These are phyloP conservation scores for Perilla frutescens DNA, from an alignment of 257 asterid species.

Conservation along the genomic window DNA sequence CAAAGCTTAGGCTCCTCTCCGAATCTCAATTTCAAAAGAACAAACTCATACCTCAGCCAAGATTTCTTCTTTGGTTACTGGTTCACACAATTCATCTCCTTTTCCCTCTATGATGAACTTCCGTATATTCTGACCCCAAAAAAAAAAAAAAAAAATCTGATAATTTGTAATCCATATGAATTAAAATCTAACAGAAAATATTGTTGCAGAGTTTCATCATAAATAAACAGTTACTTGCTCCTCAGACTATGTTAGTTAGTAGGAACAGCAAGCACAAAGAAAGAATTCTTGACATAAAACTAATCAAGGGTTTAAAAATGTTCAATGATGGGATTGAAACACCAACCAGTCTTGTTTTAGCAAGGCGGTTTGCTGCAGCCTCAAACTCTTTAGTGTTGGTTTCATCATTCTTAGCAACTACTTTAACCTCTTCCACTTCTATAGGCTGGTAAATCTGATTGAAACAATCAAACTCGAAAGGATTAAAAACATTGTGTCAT, in stretches of 20 bases:
- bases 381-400: conserved; percentile 72
- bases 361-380: conserved; percentile 84
- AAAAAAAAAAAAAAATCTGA: conserved; percentile 13
- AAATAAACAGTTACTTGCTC: conserved; percentile 22
- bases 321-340: conserved; percentile 5
- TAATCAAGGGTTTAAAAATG: neutral
- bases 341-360: conserved; percentile 71
- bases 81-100: conserved; percentile 68
- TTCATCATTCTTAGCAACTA: conserved; percentile 64
- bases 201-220: conserved; percentile 1
- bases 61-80: conserved; percentile 85
- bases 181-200: conserved; percentile 13
- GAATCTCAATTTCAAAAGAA: conserved; percentile 4
- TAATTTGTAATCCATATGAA: conserved; percentile 11
- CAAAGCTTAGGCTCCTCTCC: conserved; percentile 9
- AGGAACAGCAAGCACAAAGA: conserved; percentile 13
- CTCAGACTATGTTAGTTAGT: conserved; percentile 12
- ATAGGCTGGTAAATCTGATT: conserved; percentile 80
- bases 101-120: conserved; percentile 65
- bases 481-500: conserved; percentile 19
- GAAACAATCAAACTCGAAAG: conserved; percentile 29
- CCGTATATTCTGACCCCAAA: conserved; percentile 73
- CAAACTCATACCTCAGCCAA: conserved; percentile 65
- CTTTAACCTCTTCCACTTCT: conserved; percentile 86
- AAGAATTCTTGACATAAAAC: conserved; percentile 12